Conservation (phyloP, 768 basidiomycete genomes). For the Asterophora parasitica region DNA sequence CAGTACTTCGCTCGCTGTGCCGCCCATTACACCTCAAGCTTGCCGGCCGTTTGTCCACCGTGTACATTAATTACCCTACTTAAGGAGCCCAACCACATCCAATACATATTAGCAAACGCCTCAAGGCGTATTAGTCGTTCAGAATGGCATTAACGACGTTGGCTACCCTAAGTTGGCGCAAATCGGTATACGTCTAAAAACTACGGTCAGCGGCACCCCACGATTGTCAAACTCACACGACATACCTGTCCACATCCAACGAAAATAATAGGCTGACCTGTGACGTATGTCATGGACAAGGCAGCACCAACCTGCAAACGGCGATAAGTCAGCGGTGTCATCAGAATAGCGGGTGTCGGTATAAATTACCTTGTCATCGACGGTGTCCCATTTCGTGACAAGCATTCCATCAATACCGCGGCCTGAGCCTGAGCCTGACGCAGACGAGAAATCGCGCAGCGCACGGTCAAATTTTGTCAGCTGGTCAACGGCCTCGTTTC, state of each 20-base stretch:
- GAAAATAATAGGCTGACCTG: conserved; percentile 97
- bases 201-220: background rate
- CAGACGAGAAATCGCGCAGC: conserved; percentile 84
- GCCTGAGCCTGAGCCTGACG: conserved; percentile 60
- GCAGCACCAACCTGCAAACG: conserved; percentile 86
- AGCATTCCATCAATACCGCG: conserved; percentile 98
- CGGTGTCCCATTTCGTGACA: conserved; percentile 98
- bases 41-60: too few relatives aligned
- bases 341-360: background rate
- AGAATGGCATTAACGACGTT: conserved; percentile 95
- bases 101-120: background rate
- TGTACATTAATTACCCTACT: too few relatives aligned
- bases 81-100: too few relatives aligned
- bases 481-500: conserved; percentile 98
- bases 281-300: conserved; percentile 98
- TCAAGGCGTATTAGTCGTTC: conserved; percentile 45
- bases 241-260: conserved; percentile 95
- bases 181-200: conserved; percentile 88
- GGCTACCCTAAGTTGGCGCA: conserved; percentile 82
- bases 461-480: conserved; percentile 95
- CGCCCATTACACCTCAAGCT: too few relatives aligned
- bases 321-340: background rate
- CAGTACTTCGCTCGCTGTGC: too few relatives aligned
- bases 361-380: conserved; percentile 81
- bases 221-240: conserved; percentile 1